Evolutionary conservation across 2,329 filamentous ascomycete species (phyloP).

Genomic region (Xylariaceae sp.): DNA sequence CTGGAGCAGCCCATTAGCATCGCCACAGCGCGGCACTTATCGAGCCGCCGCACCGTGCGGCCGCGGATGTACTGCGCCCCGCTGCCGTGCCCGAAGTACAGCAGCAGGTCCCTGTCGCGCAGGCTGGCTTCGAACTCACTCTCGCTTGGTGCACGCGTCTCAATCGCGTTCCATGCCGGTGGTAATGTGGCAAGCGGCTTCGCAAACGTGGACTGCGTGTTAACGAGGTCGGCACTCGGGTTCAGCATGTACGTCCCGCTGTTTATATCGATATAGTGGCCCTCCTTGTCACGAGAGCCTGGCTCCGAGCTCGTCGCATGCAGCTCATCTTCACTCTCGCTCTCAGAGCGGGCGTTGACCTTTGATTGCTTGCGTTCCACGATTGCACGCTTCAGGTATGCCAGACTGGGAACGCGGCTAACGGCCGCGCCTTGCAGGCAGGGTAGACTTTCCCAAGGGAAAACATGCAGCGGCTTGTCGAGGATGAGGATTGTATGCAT

Average conservation of each 20-base stretch:
- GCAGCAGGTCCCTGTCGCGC: slow-evolving; percentile 62
- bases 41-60: slow-evolving; percentile 73
- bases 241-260: slow-evolving; percentile 81
- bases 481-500: slow-evolving; percentile 83
- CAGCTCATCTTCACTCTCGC: too few species aligned
- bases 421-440: slow-evolving; percentile 77
- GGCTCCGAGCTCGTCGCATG: not conserved
- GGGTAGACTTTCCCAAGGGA: slow-evolving; percentile 94
- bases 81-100: slow-evolving; percentile 96
- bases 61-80: slow-evolving; percentile 91
- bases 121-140: slow-evolving; percentile 69
- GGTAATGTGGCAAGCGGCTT: slow-evolving; percentile 59
- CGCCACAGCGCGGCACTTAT: slow-evolving; percentile 70
- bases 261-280: slow-evolving; percentile 51
- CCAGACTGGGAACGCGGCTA: slow-evolving; percentile 82
- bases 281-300: slow-evolving; percentile 29
- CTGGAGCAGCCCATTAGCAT: slow-evolving; percentile 95
- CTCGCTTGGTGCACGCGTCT: slow-evolving; percentile 68
- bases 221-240: slow-evolving; percentile 75
- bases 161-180: slow-evolving; percentile 65
- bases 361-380: slow-evolving; percentile 40
- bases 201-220: slow-evolving; percentile 74
- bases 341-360: slow-evolving; percentile 1
- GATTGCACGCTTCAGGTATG: slow-evolving; percentile 73
- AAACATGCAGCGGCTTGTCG: slow-evolving; percentile 84